Evolutionary conservation across 2,329 filamentous ascomycete species (phyloP), one percentile per base, ranked within the genome.

Genomic region (Claviceps citrina): DNA sequence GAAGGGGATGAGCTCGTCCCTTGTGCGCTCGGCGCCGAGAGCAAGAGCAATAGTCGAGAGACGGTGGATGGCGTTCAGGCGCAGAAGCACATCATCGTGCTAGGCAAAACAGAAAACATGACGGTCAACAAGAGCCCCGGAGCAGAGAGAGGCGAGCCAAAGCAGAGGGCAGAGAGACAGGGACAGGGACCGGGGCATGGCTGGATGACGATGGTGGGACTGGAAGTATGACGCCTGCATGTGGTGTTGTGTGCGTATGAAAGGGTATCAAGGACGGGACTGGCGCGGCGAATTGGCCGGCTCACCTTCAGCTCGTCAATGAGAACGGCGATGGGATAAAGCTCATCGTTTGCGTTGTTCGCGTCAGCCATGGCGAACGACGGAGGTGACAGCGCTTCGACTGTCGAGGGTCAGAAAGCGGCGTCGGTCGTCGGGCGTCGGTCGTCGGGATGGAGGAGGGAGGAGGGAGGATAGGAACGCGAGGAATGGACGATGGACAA

Each of bases 221-320:
- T 8, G 31, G 35, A 31, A 18, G 31, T 13, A 38, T 7, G 18
- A 36, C 30, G 31, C 27, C 18, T 15, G 18, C 20, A 19, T 9
- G 31, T n/a, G 22, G 22, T 5, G 5, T 5, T 24, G 8, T 24
- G 22, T 27, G 4, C 10, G 26, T 27, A 27, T 27, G 7, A 5
- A 36, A 27, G 34, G 22, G 30, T 33, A 33, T 27, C 31, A 24
- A 32, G 35, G 26, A 37, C 13, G 12, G 24, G 40, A 4, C 28
- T 36, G 27, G 25, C 19, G 36, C 25, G 22, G 25, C 7, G 9
- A 25, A 25, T 46, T 48, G 27, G 27, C 26, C 26, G 50, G 56
- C 64, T 55, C 76, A 94, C 87, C 84, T 95, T 98, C 58, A 98
- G 75, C 76, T 98, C 91, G 65, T 98, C 91, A 66, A 98, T 98